A percentile compares a stretch with the other conserved stretches of the same genome.
phyloP scores from a whole-genome alignment of 2,329 filamentous ascomycete genomes.

The Cryphonectria japonica region DNA sequence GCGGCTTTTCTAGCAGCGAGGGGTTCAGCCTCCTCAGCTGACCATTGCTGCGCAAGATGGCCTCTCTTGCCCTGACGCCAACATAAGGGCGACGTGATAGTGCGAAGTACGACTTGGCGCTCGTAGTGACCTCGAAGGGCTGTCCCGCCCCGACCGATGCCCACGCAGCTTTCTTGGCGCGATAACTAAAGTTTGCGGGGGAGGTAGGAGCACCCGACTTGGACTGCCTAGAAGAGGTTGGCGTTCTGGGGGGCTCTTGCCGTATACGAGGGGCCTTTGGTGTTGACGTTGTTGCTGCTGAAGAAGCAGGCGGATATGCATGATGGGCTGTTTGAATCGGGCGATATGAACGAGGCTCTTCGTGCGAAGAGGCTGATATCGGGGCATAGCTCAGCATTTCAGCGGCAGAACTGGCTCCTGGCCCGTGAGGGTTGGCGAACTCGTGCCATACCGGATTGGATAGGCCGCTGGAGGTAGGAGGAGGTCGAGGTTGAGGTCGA shows the following conservation, averaged over 20 bases:
- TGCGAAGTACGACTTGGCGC: conserved; percentile 18
- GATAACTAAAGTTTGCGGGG: conserved; percentile 27
- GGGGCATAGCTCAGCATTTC: background rate
- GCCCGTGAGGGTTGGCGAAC: background rate
- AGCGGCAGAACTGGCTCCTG: background rate
- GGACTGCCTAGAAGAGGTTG: conserved; percentile 36
- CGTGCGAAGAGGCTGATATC: background rate
- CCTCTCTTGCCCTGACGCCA: conserved; percentile 27
- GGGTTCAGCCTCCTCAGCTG: conserved; percentile 25
- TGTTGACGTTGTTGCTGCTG: background rate
- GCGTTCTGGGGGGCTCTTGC: background rate
- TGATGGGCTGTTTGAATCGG: background rate
- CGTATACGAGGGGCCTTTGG: background rate
- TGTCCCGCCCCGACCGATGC: conserved; percentile 21
- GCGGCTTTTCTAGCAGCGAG: conserved; percentile 19
- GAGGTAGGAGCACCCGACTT: conserved; percentile 21
- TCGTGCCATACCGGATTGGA: background rate
- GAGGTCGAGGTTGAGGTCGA: background rate
- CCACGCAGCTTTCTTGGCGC: conserved; percentile 30
- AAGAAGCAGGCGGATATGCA: no score
- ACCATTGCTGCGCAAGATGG: conserved; percentile 30
- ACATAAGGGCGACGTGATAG: conserved; percentile 35
- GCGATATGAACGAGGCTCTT: background rate
- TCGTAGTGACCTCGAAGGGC: conserved; percentile 9
- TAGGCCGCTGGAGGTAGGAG: background rate